These are phyloP conservation scores for Ogataea hybrid DNA, from an alignment of 1,139 yeast genomes.

Conservation along the genomic window DNA sequence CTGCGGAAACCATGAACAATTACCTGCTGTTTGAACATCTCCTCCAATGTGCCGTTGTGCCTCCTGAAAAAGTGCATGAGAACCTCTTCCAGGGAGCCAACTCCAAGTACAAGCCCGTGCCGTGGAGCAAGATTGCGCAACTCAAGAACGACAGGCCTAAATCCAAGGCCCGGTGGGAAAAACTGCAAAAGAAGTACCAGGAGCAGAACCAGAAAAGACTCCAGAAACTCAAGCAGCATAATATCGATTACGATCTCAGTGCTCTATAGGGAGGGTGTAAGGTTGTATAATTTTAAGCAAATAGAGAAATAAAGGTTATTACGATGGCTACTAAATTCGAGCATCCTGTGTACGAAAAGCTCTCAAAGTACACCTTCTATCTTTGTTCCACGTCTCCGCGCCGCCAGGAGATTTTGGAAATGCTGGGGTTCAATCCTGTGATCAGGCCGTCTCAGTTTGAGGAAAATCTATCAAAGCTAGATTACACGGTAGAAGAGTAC, in stretches of 20 bases:
- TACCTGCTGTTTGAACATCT: constrained; percentile 87
- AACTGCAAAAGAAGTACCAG: constrained; percentile 49
- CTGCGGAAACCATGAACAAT: constrained; percentile 94
- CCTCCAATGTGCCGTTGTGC: constrained; percentile 60
- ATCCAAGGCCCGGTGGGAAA: constrained; percentile 57
- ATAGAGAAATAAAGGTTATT: background rate
- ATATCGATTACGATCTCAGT: constrained; percentile 47
- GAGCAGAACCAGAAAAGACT: constrained; percentile 44
- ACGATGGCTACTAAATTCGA: constrained; percentile 3
- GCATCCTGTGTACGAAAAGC: constrained; percentile 35
- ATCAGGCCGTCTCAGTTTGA: constrained; percentile 61
- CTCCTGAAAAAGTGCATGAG: constrained; percentile 44
- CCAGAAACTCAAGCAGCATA: constrained; percentile 48
- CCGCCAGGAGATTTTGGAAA: constrained; percentile 62
- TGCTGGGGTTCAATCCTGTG: constrained; percentile 57
- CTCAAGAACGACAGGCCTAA: constrained; percentile 57
- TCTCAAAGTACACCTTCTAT: constrained; percentile 39
- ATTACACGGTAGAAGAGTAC: constrained; percentile 54
- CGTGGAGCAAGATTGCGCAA: constrained; percentile 58
- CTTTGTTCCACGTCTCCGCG: constrained; percentile 88
- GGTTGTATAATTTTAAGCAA: constrained; percentile 1
- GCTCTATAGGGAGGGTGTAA: constrained; percentile 17
- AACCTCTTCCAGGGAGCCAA: constrained; percentile 52
- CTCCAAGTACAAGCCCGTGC: constrained; percentile 56
- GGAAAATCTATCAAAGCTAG: constrained; percentile 65